Conservation (phyloP, 2,329 filamentous ascomycete species). For the Herpomyces periplanetae region DNA sequence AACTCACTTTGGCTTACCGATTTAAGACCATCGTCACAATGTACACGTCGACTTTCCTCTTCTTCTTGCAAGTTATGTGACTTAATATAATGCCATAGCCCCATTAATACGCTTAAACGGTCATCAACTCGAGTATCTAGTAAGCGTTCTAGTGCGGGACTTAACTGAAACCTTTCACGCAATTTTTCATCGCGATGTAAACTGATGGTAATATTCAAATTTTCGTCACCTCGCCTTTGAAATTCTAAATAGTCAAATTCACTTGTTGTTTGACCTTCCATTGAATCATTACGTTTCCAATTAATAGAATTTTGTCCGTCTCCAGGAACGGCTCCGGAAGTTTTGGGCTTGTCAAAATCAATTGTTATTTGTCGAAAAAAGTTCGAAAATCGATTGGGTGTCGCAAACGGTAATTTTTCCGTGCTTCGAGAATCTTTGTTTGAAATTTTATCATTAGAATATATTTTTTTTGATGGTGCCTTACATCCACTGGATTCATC, state of each 20-base stretch:
- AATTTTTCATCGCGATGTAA: conserved; percentile 40
- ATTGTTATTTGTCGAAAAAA: conserved; percentile 49
- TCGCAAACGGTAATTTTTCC: too few relatives aligned
- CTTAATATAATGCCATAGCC: conserved; percentile 77
- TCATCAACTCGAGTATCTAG: conserved; percentile 60
- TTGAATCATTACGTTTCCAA: conserved; percentile 39
- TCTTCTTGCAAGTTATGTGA: conserved; percentile 58
- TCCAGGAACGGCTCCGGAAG: conserved; percentile 29
- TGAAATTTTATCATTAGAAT: conserved; percentile 8
- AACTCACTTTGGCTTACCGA: conserved; percentile 24
- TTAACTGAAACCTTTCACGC: conserved; percentile 52
- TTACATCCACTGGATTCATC: conserved; percentile 4
- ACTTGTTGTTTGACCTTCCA: conserved; percentile 16
- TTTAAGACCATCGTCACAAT: conserved; percentile 46
- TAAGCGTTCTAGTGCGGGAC: conserved; percentile 36
- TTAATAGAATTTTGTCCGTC: conserved; percentile 23
- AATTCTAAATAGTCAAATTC: conserved; percentile 79
- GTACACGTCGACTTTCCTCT: conserved; percentile 67
- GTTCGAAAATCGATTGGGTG: conserved; percentile 22
- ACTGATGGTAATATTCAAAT: conserved; percentile 60
- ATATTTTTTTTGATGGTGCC: conserved; percentile 5
- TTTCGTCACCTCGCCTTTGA: conserved; percentile 64
- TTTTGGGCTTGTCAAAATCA: conserved; percentile 13
- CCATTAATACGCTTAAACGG: conserved; percentile 51
- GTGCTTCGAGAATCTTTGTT: too few relatives aligned